Evolutionary conservation across 306 rosid species (phyloP).

Genomic region (Sechiopsis laciniata): DNA sequence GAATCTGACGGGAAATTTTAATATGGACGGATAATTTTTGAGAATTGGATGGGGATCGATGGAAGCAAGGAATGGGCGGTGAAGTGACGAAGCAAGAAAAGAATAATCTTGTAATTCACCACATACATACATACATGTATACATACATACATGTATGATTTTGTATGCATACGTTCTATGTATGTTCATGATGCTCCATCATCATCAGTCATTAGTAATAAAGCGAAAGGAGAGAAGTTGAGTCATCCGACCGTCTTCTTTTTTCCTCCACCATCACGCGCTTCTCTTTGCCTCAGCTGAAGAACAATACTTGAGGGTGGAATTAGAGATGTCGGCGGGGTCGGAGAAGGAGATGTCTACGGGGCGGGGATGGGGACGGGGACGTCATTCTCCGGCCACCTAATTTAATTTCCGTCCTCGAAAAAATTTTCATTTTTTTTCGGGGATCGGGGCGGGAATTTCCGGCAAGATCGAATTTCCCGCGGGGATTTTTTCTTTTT

Average conservation of each 20-base stretch:
- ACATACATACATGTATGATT: no score
- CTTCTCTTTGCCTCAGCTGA: background rate
- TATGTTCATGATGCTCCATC: background rate
- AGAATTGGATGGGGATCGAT: background rate
- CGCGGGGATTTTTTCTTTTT: no score
- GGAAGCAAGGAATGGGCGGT: constrained; percentile 28
- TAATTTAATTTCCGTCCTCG: no score
- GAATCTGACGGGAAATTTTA: constrained; percentile 23
- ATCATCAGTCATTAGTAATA: constrained; percentile 11
- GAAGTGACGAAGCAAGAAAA: constrained; percentile 33
- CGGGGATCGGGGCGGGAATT: no score
- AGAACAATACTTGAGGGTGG: no score
- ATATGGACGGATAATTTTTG: constrained; percentile 25
- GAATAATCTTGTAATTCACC: constrained; percentile 24
- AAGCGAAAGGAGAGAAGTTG: constrained; percentile 1
- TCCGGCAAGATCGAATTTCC: no score
- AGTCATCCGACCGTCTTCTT: constrained; percentile 15
- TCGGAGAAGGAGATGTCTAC: no score
- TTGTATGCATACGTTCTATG: background rate
- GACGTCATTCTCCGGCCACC: no score
- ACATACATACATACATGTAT: no score
- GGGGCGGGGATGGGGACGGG: no score
- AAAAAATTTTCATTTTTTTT: no score
- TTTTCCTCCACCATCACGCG: constrained; percentile 8
- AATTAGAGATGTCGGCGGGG: no score